A percentile compares a stretch with the other conserved stretches of the same genome.
Evolutionary conservation across 179 eudicot species (phyloP).

Genomic region (Nepenthes alata): DNA sequence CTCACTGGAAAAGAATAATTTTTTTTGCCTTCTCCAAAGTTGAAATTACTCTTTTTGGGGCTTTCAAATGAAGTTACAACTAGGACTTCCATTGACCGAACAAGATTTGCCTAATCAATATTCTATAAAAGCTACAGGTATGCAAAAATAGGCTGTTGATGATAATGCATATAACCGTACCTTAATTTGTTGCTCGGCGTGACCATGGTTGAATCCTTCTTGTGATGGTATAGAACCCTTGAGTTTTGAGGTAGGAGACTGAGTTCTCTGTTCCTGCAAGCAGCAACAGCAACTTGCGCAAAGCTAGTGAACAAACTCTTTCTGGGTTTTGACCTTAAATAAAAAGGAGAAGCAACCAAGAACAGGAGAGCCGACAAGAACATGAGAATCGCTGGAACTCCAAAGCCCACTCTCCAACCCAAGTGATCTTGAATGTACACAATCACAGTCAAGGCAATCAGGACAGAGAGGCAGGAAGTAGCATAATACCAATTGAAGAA

Average conservation of each 20-base stretch:
- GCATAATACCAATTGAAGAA: slow-evolving; percentile 85
- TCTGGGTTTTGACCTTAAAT: slow-evolving; percentile 37
- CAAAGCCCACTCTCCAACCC: slow-evolving; percentile 85
- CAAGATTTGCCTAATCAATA: too few relatives aligned
- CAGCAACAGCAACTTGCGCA: slow-evolving; percentile 40
- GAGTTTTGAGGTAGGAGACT: slow-evolving; percentile 11
- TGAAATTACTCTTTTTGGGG: too few relatives aligned
- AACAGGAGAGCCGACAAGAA: slow-evolving; percentile 41
- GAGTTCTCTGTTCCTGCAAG: slow-evolving; percentile 47
- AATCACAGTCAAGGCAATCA: slow-evolving; percentile 56
- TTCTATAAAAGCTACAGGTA: too few relatives aligned
- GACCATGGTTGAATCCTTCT: slow-evolving; percentile 22
- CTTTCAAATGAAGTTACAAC: too few relatives aligned
- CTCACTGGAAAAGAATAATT: too few relatives aligned
- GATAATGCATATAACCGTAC: slow-evolving; percentile 15
- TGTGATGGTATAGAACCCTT: slow-evolving; percentile 24
- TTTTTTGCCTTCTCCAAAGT: too few relatives aligned
- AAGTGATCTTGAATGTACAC: slow-evolving; percentile 72
- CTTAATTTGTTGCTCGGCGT: slow-evolving; percentile 55
- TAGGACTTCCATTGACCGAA: too few relatives aligned
- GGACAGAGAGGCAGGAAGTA: slow-evolving; percentile 31
- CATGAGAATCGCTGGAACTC: slow-evolving; percentile 73
- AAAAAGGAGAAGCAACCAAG: slow-evolving; percentile 48
- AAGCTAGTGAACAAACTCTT: slow-evolving; percentile 57
- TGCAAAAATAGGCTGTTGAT: too few relatives aligned